Conservation (phyloP, 768 basidiomycete genomes). For the Boletales sp. region DNA sequence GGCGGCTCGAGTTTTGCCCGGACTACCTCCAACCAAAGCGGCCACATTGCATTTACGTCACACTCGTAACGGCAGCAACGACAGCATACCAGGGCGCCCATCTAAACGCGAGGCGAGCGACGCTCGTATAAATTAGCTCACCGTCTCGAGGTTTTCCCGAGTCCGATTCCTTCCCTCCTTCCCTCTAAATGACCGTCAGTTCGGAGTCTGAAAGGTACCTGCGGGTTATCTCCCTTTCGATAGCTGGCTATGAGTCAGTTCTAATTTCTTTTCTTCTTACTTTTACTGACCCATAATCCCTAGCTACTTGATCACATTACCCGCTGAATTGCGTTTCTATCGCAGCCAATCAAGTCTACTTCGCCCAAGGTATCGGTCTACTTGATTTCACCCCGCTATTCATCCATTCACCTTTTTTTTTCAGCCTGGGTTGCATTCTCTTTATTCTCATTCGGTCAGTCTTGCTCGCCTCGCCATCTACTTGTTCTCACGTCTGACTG, state of each 20-base stretch:
- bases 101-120: background rate
- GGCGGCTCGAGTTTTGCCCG: too few relatives aligned
- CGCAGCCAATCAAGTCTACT: slow-evolving; percentile 23
- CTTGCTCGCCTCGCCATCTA: background rate
- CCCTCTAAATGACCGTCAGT: slow-evolving; percentile 15
- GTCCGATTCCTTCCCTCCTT: background rate
- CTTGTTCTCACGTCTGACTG: slow-evolving; percentile 1
- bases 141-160: background rate
- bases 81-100: background rate
- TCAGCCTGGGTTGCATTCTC: slow-evolving; percentile 28
- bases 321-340: slow-evolving; percentile 33
- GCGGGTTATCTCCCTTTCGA: slow-evolving; percentile 34
- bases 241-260: slow-evolving; percentile 38
- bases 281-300: background rate
- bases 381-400: background rate
- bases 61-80: slow-evolving; percentile 16
- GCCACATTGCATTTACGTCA: too few relatives aligned
- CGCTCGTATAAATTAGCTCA: slow-evolving; percentile 20
- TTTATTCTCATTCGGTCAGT: slow-evolving; percentile 32
- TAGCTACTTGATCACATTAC: slow-evolving; percentile 33
- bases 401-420: background rate
- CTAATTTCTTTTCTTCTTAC: background rate
- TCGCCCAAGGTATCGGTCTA: slow-evolving; percentile 25
- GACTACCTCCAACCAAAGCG: too few relatives aligned
- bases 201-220: slow-evolving; percentile 29